Evolutionary conservation across 805 yeast genomes (phyloP), one percentile per base, ranked within the genome.

Genomic region (Grigorovia yakushimaensis): DNA sequence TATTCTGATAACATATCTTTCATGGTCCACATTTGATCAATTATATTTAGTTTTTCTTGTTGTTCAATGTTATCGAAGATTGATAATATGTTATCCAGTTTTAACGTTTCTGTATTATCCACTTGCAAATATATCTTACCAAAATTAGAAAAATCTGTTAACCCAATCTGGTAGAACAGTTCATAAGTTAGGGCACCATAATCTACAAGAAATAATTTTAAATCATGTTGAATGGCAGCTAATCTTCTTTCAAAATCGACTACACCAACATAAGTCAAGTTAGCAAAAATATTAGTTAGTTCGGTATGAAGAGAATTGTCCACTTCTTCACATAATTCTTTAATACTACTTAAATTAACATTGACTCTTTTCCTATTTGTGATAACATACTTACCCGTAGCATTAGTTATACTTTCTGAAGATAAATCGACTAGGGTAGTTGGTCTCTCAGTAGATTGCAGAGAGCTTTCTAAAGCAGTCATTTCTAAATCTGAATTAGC

Each of bases 201-300:
- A 63, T 91, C 96, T 18, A 91, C 79, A 21, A 93, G 65, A 59
- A 76, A 83, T 13, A 93, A 68, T 49, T 80, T 79, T 8, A 88
- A 83, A 55, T 83, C 96, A 59, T 81, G 76, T 61, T 93, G 98
- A 41, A 91, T 71, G n/a, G 95, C 84, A 13, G 84, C 81, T 19
- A 91, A 68, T 41, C 97, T 68, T 51, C 78, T 74, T 11, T 65
- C 59, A 10, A 75, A 74, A 60, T 91, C 98, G 1, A 86, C 89
- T 3, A 91, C 66, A 0, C 98, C 98, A 8, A 93, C 82, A 58
- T 74, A 86, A 0, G 82, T 77, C 44, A 83, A 76, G 47, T 84
- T 78, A 8, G 82, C 73, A 62, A 91, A 79, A 1, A 87, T 64
- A 40, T 78, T 74, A 0, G 95, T 82, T 21, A 91, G 64, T 5